Evolutionary conservation across 2,329 filamentous ascomycete species (phyloP).

Genomic region (Penicillium sp.): DNA sequence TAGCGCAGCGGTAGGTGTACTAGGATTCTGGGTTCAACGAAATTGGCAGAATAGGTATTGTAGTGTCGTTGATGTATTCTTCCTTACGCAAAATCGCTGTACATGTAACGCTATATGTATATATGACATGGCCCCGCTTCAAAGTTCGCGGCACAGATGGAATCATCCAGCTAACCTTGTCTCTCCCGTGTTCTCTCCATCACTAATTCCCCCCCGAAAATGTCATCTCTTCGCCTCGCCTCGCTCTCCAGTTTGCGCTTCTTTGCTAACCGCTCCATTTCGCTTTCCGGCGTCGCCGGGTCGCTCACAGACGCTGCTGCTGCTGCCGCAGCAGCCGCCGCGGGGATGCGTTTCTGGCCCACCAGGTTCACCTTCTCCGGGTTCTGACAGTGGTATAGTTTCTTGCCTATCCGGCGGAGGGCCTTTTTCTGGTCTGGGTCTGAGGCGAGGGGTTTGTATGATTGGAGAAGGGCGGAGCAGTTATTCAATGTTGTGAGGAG

Average conservation of each 20-base stretch:
- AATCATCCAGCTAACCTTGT: not conserved
- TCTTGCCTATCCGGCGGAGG: conserved; percentile 54
- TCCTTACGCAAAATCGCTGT: not conserved
- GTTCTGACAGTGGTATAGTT: conserved; percentile 55
- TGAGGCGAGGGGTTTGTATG: conserved; percentile 43
- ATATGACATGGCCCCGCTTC: not conserved
- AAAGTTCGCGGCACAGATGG: no score
- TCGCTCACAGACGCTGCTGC: conserved; percentile 26
- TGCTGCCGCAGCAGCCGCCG: conserved; percentile 34
- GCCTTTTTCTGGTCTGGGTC: conserved; percentile 49
- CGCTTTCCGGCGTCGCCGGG: conserved; percentile 38
- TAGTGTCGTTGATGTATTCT: not conserved
- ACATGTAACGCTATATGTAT: not conserved
- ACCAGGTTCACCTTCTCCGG: conserved; percentile 52
- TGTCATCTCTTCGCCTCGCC: conserved; percentile 32
- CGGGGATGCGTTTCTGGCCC: conserved; percentile 48
- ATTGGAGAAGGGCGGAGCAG: conserved; percentile 46
- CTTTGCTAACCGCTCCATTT: conserved; percentile 45
- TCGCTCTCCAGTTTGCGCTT: conserved; percentile 46
- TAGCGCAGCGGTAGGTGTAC: no score
- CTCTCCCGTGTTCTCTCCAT: conserved; percentile 37
- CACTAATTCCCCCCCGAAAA: conserved; percentile 46
- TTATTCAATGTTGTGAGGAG: conserved; percentile 42
- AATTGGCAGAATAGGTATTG: no score
- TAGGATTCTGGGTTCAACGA: no score